phyloP scores from a whole-genome alignment of 225 moss, liverwort and hornwort genomes.

The Thuidium tamariscinum region DNA sequence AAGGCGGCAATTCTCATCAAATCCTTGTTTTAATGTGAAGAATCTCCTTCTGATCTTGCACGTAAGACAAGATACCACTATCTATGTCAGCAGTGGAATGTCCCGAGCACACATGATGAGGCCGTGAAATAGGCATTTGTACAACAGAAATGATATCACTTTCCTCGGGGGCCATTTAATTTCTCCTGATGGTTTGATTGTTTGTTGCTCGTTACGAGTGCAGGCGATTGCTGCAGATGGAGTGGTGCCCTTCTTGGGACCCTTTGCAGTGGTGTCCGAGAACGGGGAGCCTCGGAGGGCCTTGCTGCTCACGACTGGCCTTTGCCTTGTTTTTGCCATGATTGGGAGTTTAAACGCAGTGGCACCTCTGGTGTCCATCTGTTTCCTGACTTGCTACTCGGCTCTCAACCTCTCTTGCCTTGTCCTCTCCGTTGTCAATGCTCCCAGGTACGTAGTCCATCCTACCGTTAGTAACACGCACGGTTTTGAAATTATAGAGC shows the following conservation, averaged over 20 bases:
- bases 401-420: conserved; percentile 92
- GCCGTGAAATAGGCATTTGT: neutral
- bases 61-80: neutral
- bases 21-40: neutral
- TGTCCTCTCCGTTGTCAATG: conserved; percentile 58
- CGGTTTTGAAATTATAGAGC: neutral
- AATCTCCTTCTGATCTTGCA: no score
- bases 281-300: conserved; percentile 73
- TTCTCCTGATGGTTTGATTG: neutral
- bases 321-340: conserved; percentile 71
- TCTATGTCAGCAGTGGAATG: neutral
- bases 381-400: conserved; percentile 90
- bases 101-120: neutral
- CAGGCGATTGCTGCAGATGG: conserved; percentile 96
- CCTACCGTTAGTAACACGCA: neutral
- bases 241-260: conserved; percentile 67
- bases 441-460: conserved; percentile 50
- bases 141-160: neutral
- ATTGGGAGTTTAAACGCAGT: conserved; percentile 91
- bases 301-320: conserved; percentile 52
- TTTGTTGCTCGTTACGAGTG: neutral
- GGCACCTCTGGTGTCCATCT: conserved; percentile 87
- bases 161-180: neutral
- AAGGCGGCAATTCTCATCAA: neutral
- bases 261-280: conserved; percentile 41